A percentile compares a stretch with the other conserved stretches of the same genome.
phyloP scores from a whole-genome alignment of 2,329 filamentous ascomycete genomes.

The Blastomyces percursus region DNA sequence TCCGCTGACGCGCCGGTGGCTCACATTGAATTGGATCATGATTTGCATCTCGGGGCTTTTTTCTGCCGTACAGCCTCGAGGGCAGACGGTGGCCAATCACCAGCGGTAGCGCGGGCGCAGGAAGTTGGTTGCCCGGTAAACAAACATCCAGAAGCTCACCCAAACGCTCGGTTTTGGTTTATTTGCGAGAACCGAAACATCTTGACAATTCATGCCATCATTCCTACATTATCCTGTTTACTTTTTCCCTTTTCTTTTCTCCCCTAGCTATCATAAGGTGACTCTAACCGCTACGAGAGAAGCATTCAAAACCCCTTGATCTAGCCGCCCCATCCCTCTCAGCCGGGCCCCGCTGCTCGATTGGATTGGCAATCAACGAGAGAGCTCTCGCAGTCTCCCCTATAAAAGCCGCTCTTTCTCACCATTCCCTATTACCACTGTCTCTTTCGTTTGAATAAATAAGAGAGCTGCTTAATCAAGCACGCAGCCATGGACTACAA shows the following conservation, averaged over 20 bases:
- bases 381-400: not conserved
- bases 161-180: not conserved
- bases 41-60: not conserved
- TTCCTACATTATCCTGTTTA: not conserved
- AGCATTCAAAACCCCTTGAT: not conserved
- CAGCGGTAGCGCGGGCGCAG: not conserved
- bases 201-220: not conserved
- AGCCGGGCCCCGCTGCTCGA: not conserved
- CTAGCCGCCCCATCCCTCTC: not conserved
- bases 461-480: not conserved
- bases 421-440: not conserved
- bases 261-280: not conserved
- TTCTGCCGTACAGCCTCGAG: not conserved
- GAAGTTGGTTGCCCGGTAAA: slow-evolving; percentile 13
- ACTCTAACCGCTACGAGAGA: not conserved
- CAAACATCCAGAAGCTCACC: slow-evolving; percentile 8
- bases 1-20: not conserved
- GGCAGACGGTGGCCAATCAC: not conserved
- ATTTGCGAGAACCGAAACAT: not conserved
- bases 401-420: not conserved
- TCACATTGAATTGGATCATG: too few relatives aligned
- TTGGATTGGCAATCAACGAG: not conserved
- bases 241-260: not conserved
- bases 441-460: not conserved
- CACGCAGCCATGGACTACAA: slow-evolving; percentile 40